A percentile compares a stretch with the other conserved stretches of the same genome.
Conservation (phyloP, 345 rosid species). For the Salix dunnii region DNA sequence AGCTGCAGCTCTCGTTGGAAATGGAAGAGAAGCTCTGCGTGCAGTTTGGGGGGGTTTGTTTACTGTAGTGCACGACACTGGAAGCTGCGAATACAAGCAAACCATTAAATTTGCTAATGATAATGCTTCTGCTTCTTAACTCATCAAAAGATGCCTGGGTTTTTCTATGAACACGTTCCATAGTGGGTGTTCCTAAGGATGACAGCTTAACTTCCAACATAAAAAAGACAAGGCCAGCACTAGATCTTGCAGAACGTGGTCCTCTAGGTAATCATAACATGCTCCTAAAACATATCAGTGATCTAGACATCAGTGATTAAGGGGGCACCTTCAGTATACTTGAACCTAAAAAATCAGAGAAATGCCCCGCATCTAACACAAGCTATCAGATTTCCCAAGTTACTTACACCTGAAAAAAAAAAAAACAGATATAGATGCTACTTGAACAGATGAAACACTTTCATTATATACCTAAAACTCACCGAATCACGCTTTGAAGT, state of each 20-base stretch:
- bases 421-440: neutral
- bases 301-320: neutral
- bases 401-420: neutral
- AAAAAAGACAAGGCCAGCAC: neutral
- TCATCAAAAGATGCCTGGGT: neutral
- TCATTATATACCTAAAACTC: neutral
- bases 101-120: neutral
- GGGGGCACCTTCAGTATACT: neutral
- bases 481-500: conserved; percentile 35
- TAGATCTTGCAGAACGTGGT: too few species aligned
- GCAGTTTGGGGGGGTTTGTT: conserved; percentile 33
- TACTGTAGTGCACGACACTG: conserved; percentile 32
- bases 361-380: too few species aligned
- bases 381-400: too few species aligned
- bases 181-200: neutral
- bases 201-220: neutral
- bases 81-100: conserved; percentile 39
- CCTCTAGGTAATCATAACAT: too few species aligned
- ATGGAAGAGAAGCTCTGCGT: conserved; percentile 74
- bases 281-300: neutral
- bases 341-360: too few species aligned
- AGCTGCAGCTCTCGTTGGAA: conserved; percentile 29
- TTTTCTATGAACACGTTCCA: neutral
- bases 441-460: too few species aligned
- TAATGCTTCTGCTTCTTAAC: neutral